Evolutionary conservation across 169 alveolate species (phyloP).

Genomic region (Plasmodium berghei): DNA sequence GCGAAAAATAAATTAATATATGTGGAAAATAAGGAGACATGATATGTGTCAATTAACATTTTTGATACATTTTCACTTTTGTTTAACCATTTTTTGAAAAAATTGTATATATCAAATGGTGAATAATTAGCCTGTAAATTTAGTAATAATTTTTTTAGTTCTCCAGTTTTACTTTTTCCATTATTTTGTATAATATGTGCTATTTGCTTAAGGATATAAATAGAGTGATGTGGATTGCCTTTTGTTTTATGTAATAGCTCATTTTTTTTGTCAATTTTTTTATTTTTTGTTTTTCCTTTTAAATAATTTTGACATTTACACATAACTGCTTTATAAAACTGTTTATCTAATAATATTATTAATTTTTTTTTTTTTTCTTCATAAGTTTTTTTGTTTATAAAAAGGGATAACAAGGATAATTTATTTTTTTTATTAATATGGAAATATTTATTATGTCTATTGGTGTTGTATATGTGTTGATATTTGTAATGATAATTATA

Average conservation of each 20-base stretch:
- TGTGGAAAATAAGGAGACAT: slow-evolving; percentile 36
- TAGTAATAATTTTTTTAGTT: slow-evolving; percentile 9
- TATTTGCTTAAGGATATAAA: slow-evolving; percentile 18
- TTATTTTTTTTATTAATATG: no score
- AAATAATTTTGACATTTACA: no score
- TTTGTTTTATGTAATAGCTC: neutral
- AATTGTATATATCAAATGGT: slow-evolving; percentile 16
- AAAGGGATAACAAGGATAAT: no score
- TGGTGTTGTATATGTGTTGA: no score
- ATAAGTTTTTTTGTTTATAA: no score
- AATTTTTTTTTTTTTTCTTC: no score
- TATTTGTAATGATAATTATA: no score
- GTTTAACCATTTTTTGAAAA: slow-evolving; percentile 43
- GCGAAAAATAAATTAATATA: slow-evolving; percentile 40
- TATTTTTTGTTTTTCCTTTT: no score
- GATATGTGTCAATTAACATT: slow-evolving; percentile 18
- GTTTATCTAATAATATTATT: no score
- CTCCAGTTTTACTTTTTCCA: slow-evolving; percentile 6
- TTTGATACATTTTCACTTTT: slow-evolving; percentile 47
- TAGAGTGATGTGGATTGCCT: neutral
- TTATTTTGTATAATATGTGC: slow-evolving; percentile 14
- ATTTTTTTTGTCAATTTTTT: slow-evolving; percentile 6
- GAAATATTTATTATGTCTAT: no score
- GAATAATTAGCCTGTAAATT: neutral
- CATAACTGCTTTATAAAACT: no score